These are phyloP conservation scores for Fusarium tuaranense DNA, from an alignment of 2,329 filamentous ascomycete genomes.

Conservation along the genomic window DNA sequence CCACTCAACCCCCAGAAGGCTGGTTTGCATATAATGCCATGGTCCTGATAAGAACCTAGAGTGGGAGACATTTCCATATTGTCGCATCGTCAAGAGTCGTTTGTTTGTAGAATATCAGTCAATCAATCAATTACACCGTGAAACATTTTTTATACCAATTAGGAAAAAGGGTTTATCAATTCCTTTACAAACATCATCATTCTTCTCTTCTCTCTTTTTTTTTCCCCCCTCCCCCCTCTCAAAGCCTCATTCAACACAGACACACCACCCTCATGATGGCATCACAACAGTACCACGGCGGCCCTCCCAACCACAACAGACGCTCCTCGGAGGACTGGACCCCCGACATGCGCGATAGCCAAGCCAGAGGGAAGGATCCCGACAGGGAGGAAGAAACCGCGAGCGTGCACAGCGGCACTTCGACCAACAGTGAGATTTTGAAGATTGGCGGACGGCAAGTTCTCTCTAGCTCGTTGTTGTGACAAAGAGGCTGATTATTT, in stretches of 20 bases:
- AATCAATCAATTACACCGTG: background rate
- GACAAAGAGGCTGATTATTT: background rate
- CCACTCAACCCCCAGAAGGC: too few relatives aligned
- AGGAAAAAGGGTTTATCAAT: background rate
- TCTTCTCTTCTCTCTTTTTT: background rate
- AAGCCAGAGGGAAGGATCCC: slow-evolving; percentile 67
- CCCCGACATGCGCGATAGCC: slow-evolving; percentile 65
- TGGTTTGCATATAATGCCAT: background rate
- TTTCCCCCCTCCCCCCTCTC: background rate
- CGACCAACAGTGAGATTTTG: too few relatives aligned
- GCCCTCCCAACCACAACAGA: slow-evolving; percentile 33
- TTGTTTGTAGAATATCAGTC: background rate
- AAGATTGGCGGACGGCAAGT: slow-evolving; percentile 23
- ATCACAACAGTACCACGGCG: slow-evolving; percentile 50
- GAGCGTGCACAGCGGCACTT: too few relatives aligned
- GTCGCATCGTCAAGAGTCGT: background rate
- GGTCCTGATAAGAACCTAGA: background rate
- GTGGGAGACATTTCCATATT: background rate
- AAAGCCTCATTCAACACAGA: background rate
- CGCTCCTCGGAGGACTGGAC: slow-evolving; percentile 54
- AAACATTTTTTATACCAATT: background rate
- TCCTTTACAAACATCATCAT: background rate
- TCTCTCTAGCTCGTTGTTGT: too few relatives aligned
- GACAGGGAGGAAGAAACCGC: slow-evolving; percentile 19
- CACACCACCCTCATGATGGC: slow-evolving; percentile 14